Evolutionary conservation across 805 yeast species (phyloP).

Genomic region (Lachancea quebecensis): DNA sequence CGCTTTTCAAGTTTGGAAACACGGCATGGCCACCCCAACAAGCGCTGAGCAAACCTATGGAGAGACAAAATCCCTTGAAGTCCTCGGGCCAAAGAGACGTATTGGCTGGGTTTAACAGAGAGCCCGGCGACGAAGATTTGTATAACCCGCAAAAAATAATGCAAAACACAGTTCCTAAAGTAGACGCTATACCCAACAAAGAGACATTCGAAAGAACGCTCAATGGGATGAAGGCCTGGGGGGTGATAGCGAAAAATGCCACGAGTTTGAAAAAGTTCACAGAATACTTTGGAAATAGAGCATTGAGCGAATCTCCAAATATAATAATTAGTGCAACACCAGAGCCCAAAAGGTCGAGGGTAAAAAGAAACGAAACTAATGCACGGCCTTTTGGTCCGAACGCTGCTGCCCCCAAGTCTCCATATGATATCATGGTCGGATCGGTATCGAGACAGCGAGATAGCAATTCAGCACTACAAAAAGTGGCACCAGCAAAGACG

Average conservation of each 20-base stretch:
- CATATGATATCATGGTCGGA: slow-evolving; percentile 74
- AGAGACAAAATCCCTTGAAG: slow-evolving; percentile 44
- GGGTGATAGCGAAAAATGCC: slow-evolving; percentile 66
- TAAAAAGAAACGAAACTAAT: slow-evolving; percentile 64
- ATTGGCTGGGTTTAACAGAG: slow-evolving; percentile 54
- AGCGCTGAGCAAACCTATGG: slow-evolving; percentile 65
- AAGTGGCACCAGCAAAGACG: slow-evolving; percentile 60
- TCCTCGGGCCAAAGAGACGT: slow-evolving; percentile 62
- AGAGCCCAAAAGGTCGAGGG: slow-evolving; percentile 70
- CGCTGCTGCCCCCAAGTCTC: slow-evolving; percentile 82
- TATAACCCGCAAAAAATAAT: slow-evolving; percentile 58
- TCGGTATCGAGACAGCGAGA: slow-evolving; percentile 76
- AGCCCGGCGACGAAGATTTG: slow-evolving; percentile 64
- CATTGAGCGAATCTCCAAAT: slow-evolving; percentile 79
- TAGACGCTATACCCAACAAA: slow-evolving; percentile 63
- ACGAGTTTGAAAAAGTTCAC: slow-evolving; percentile 54
- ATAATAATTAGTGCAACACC: slow-evolving; percentile 76
- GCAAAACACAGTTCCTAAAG: slow-evolving; percentile 54
- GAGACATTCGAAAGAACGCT: slow-evolving; percentile 63
- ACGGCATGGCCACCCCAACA: slow-evolving; percentile 86
- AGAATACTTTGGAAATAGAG: slow-evolving; percentile 51
- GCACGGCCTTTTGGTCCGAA: slow-evolving; percentile 73
- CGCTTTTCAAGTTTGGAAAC: slow-evolving; percentile 64
- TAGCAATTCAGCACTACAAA: slow-evolving; percentile 67
- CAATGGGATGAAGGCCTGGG: slow-evolving; percentile 75